These are phyloP conservation scores for Pinguiococcus pyrenoidosus DNA, from an alignment of 108 stramenopile genomes.

Conservation along the genomic window DNA sequence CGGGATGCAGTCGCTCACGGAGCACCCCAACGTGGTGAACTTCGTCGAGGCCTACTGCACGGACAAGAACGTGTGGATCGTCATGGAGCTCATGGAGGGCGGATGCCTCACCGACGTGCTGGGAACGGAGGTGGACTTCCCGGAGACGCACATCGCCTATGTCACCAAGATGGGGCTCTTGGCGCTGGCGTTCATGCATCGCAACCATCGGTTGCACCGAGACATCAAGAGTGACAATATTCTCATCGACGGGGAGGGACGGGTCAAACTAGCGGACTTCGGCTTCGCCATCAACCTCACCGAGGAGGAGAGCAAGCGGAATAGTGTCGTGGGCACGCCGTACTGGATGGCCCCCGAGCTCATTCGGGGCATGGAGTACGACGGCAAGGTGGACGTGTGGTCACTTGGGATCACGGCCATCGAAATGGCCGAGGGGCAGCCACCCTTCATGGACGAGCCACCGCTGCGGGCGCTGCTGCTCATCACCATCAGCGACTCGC, in stretches of 20 bases:
- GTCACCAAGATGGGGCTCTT: conserved; percentile 34
- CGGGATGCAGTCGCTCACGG: conserved; percentile 42
- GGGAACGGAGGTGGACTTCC: conserved; percentile 35
- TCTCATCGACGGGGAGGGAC: conserved; percentile 29
- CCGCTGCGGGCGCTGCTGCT: conserved; percentile 47
- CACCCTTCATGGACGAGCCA: conserved; percentile 47
- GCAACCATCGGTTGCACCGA: conserved; percentile 42
- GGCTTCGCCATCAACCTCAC: conserved; percentile 48
- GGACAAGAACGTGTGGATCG: conserved; percentile 35
- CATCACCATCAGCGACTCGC: conserved; percentile 43
- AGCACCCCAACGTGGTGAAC: conserved; percentile 44
- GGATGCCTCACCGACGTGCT: conserved; percentile 39
- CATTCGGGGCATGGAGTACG: conserved; percentile 44
- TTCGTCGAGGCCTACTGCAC: conserved; percentile 40
- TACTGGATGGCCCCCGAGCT: conserved; percentile 60
- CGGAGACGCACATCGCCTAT: conserved; percentile 43
- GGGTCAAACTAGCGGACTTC: conserved; percentile 54
- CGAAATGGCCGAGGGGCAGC: conserved; percentile 53
- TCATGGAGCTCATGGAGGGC: conserved; percentile 45
- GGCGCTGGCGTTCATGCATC: conserved; percentile 46
- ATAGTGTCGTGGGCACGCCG: conserved; percentile 49
- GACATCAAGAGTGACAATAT: conserved; percentile 58
- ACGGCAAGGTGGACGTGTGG: conserved; percentile 53
- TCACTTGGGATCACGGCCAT: conserved; percentile 47
- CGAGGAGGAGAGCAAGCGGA: conserved; percentile 35